phyloP scores from a whole-genome alignment of 2,329 filamentous ascomycete species.

The Cordyceps tenuipes region DNA sequence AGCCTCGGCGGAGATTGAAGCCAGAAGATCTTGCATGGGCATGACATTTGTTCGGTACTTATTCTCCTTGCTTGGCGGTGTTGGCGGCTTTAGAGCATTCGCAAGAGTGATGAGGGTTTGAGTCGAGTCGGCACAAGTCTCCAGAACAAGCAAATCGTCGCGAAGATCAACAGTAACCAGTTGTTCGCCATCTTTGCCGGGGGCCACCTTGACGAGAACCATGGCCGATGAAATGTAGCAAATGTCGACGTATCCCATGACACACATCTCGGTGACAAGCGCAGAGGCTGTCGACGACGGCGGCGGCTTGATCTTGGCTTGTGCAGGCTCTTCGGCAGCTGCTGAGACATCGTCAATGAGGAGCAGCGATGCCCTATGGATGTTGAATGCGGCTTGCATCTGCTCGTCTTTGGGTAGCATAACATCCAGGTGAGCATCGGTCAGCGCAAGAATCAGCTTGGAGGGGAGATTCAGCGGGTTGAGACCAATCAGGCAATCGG shows the following conservation, averaged over 20 bases:
- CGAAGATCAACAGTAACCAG: conserved; percentile 71
- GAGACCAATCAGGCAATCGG: conserved; percentile 74
- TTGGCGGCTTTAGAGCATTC: conserved; percentile 74
- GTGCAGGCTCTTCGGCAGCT: conserved; percentile 12
- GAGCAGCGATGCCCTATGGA: conserved; percentile 75
- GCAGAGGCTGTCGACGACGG: conserved; percentile 31
- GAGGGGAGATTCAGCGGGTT: conserved; percentile 70
- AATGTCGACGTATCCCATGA: conserved; percentile 74
- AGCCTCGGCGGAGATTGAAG: conserved; percentile 82
- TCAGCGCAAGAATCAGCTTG: conserved; percentile 71
- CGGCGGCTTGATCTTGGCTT: conserved; percentile 18
- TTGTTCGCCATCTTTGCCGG: conserved; percentile 47
- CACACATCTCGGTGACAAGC: conserved; percentile 49
- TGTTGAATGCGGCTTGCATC: conserved; percentile 54
- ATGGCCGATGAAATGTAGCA: conserved; percentile 80
- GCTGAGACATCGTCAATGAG: conserved; percentile 65
- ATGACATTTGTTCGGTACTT: conserved; percentile 85
- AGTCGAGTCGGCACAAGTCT: conserved; percentile 94
- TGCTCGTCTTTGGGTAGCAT: conserved; percentile 56
- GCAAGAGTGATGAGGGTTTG: conserved; percentile 78
- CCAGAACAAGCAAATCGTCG: conserved; percentile 80
- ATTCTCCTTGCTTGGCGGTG: conserved; percentile 69
- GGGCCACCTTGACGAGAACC: conserved; percentile 52
- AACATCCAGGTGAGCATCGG: conserved; percentile 65
- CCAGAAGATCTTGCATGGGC: conserved; percentile 78